Evolutionary conservation across 2,329 filamentous ascomycete species (phyloP).

Genomic region (Aspergillus arachidicola): DNA sequence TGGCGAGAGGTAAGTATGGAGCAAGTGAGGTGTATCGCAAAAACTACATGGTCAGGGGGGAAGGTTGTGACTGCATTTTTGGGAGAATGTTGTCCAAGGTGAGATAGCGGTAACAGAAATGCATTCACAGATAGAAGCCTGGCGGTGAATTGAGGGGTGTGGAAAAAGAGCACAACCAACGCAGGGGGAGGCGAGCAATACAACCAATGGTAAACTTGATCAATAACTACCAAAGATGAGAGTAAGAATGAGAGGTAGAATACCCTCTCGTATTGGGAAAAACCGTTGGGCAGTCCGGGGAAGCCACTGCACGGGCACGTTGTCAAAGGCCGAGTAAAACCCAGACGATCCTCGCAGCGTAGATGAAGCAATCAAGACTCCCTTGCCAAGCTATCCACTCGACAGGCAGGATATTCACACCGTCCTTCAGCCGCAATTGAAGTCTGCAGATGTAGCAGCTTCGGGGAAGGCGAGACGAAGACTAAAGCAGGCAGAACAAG

Average conservation of each 20-base stretch:
- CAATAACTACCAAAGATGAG: background rate
- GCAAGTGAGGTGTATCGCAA: background rate
- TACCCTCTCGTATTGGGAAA: background rate
- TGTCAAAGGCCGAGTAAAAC: conserved; percentile 1
- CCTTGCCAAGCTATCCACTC: background rate
- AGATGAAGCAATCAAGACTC: background rate
- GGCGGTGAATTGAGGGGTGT: conserved; percentile 20
- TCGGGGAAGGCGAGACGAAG: background rate
- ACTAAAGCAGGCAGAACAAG: conserved; percentile 1
- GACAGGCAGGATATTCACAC: background rate
- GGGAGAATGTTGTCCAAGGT: background rate
- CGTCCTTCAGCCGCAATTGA: background rate
- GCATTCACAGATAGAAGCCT: conserved; percentile 10
- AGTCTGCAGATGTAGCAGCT: background rate
- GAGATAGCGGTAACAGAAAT: background rate
- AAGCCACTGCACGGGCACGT: background rate
- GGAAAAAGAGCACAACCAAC: conserved; percentile 14
- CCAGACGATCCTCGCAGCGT: background rate
- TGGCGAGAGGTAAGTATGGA: background rate
- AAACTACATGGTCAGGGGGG: conserved; percentile 17
- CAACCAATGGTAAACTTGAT: background rate
- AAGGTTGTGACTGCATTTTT: background rate
- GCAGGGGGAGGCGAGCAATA: conserved; percentile 14
- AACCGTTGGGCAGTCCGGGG: background rate
- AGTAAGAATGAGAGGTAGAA: background rate